A percentile compares a stretch with the other conserved stretches of the same genome.
Conservation (phyloP, 129 eudicot species). For the Flaveria sonorensis region DNA sequence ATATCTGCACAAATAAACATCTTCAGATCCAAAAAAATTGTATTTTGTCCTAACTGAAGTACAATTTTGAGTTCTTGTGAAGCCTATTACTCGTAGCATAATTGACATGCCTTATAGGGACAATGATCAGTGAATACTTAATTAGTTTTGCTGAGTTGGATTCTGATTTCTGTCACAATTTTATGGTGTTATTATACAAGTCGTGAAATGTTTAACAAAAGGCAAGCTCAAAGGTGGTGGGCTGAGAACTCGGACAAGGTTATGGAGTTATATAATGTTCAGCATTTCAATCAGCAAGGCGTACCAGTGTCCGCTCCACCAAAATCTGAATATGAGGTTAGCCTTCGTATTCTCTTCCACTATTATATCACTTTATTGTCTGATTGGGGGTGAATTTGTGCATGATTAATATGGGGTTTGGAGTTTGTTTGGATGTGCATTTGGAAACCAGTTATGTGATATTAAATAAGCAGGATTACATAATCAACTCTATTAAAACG, state of each 20-base stretch:
- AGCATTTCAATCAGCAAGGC: constrained; percentile 60
- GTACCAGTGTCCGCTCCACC: constrained; percentile 60
- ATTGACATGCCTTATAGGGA: background rate
- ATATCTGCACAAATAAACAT: background rate
- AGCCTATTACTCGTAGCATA: background rate
- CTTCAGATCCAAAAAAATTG: background rate
- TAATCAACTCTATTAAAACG: background rate
- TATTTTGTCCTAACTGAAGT: background rate
- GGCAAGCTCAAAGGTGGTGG: constrained; percentile 99
- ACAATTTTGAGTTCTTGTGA: background rate
- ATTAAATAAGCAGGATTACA: background rate
- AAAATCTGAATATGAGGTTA: constrained; percentile 75
- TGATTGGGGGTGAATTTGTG: background rate
- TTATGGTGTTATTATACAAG: constrained; percentile 46
- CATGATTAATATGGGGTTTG: background rate
- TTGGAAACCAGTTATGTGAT: background rate
- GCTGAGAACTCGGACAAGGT: constrained; percentile 91
- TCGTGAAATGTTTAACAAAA: constrained; percentile 94
- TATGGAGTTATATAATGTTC: constrained; percentile 93
- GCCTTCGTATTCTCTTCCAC: constrained; percentile 15
- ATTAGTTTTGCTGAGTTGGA: constrained; percentile 10
- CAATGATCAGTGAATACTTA: background rate
- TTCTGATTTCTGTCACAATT: constrained; percentile 25
- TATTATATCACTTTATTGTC: background rate
- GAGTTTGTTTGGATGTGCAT: constrained; percentile 3